Conservation (phyloP, 1,284 basidiomycete genomes). For the Singerocomus inundabilis region DNA sequence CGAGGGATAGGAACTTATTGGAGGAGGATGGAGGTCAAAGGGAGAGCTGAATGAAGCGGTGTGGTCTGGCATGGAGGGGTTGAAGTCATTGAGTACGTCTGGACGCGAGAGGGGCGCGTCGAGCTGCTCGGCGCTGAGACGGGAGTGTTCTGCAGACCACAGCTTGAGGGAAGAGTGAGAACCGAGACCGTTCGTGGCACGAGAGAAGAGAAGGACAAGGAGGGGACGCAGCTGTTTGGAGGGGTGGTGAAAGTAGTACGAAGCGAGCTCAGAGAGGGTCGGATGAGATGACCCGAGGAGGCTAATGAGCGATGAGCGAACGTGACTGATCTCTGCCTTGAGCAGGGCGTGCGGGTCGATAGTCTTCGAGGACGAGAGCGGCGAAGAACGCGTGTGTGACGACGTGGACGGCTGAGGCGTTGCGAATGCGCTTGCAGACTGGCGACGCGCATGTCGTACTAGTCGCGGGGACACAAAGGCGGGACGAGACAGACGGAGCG, state of each 20-base stretch:
- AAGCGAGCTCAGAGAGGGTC: constrained; percentile 82
- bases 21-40: constrained; percentile 45
- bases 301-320: constrained; percentile 75
- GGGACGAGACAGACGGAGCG: constrained; percentile 16
- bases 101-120: constrained; percentile 70
- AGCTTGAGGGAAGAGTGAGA: constrained; percentile 49
- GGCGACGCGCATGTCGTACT: constrained; percentile 21
- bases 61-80: constrained; percentile 75
- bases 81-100: constrained; percentile 83
- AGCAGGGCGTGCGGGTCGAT: constrained; percentile 69
- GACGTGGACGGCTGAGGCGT: constrained; percentile 18
- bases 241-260: constrained; percentile 89
- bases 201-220: constrained; percentile 86
- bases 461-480: constrained; percentile 2
- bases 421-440: constrained; percentile 28
- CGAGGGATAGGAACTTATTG: constrained; percentile 35
- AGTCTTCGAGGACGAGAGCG: constrained; percentile 19
- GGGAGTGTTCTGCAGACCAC: constrained; percentile 44
- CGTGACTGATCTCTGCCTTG: constrained; percentile 68
- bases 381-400: constrained; percentile 12
- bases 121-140: constrained; percentile 48
- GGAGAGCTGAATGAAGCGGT: constrained; percentile 52
- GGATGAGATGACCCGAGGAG: constrained; percentile 90
- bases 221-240: constrained; percentile 92
- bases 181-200: constrained; percentile 85